Percentiles rank a stretch among this genome's conserved stretches.
These are phyloP conservation scores for Neurospora sp. DNA, from an alignment of 495 filamentous ascomycete species.

Conservation along the genomic window DNA sequence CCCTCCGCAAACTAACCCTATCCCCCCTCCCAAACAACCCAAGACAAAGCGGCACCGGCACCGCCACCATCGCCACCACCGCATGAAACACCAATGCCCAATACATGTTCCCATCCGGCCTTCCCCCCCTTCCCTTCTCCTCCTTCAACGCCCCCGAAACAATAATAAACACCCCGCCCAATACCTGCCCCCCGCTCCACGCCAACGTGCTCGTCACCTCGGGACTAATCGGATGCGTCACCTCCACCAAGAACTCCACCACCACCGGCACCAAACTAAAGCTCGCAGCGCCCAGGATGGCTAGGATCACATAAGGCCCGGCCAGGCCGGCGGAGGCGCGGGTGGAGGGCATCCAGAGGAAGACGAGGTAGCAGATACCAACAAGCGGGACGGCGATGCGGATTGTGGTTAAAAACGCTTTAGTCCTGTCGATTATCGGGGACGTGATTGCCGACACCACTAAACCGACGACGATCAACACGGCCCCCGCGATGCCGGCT, in stretches of 20 bases:
- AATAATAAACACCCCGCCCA: constrained; percentile 77
- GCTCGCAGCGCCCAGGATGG: constrained; percentile 67
- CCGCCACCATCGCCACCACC: constrained; percentile 52
- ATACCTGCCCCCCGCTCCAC: constrained; percentile 72
- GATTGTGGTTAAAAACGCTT: constrained; percentile 66
- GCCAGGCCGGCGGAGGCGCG: constrained; percentile 40
- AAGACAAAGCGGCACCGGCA: constrained; percentile 56
- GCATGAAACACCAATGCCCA: constrained; percentile 69
- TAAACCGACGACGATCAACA: constrained; percentile 86
- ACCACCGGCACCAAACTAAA: constrained; percentile 77
- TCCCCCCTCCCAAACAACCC: constrained; percentile 52
- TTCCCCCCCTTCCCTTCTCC: constrained; percentile 41
- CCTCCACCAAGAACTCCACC: constrained; percentile 76
- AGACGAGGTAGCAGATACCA: constrained; percentile 57
- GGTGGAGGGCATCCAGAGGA: constrained; percentile 73
- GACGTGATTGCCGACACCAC: constrained; percentile 61
- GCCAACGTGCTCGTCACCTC: constrained; percentile 74
- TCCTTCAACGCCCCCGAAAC: constrained; percentile 70
- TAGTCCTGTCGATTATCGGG: constrained; percentile 76
- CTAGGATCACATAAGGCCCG: constrained; percentile 59
- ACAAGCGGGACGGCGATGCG: constrained; percentile 68
- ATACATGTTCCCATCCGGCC: constrained; percentile 60
- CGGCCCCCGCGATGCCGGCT: constrained; percentile 78
- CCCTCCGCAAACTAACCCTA: constrained; percentile 43
- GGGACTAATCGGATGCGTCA: constrained; percentile 79